These are phyloP conservation scores for Pseudogymnoascus sp. DNA, from an alignment of 2,329 filamentous ascomycete genomes.

Conservation along the genomic window DNA sequence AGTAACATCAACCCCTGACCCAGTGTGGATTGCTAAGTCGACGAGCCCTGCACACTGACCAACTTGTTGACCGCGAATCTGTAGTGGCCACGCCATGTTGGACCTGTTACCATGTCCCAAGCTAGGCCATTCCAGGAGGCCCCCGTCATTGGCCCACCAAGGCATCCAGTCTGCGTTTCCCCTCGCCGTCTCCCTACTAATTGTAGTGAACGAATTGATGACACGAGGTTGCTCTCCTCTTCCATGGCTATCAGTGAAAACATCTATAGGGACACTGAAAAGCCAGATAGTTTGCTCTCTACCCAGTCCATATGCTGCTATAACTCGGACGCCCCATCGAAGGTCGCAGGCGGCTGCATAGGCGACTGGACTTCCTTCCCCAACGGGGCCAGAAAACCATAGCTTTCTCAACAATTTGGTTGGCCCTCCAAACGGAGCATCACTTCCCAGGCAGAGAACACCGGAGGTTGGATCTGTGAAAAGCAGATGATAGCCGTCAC, in stretches of 20 bases:
- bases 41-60: conserved; percentile 37
- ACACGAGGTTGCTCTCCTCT: not conserved
- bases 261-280: conserved; percentile 52
- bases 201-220: not conserved
- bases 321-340: conserved; percentile 48
- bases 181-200: conserved; percentile 10
- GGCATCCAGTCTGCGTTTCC: conserved; percentile 26
- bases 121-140: conserved; percentile 16
- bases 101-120: not conserved
- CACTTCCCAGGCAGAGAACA: conserved; percentile 51
- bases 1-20: conserved; percentile 35
- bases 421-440: conserved; percentile 47
- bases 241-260: conserved; percentile 35
- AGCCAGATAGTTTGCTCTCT: conserved; percentile 41
- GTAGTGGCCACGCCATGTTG: conserved; percentile 37
- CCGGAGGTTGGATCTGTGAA: conserved; percentile 53
- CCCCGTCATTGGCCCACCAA: conserved; percentile 33
- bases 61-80: conserved; percentile 41
- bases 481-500: conserved; percentile 56
- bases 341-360: conserved; percentile 52
- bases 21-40: conserved; percentile 42
- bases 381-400: conserved; percentile 35
- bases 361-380: conserved; percentile 35
- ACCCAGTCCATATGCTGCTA: conserved; percentile 44
- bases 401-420: conserved; percentile 52